These are phyloP conservation scores for Cladorrhinum sp. DNA, from an alignment of 2,329 filamentous ascomycete species.

Conservation along the genomic window DNA sequence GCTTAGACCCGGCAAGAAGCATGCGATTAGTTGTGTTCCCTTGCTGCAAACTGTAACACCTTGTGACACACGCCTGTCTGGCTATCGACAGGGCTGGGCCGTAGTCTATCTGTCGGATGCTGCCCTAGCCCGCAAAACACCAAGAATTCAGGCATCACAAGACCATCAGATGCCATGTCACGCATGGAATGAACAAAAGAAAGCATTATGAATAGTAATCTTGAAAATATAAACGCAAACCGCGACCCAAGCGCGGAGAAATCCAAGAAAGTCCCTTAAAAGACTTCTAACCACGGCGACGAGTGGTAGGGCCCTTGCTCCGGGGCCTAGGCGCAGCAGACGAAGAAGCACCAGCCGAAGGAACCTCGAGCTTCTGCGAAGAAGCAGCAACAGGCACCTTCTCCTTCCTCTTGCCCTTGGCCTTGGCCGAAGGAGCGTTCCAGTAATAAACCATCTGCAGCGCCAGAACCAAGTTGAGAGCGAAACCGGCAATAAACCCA, in stretches of 20 bases:
- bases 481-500: constrained; percentile 86
- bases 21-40: neutral
- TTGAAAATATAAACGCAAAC: constrained; percentile 2
- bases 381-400: constrained; percentile 10
- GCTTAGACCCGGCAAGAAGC: neutral
- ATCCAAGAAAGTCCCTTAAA: neutral
- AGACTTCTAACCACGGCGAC: constrained; percentile 37
- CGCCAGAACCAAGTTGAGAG: constrained; percentile 83
- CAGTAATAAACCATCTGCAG: constrained; percentile 95
- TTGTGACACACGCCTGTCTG: neutral
- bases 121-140: neutral
- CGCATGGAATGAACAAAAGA: constrained; percentile 7
- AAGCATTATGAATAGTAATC: constrained; percentile 16
- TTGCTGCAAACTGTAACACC: neutral
- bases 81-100: neutral
- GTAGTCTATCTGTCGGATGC: neutral
- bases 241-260: constrained; percentile 3
- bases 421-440: constrained; percentile 61
- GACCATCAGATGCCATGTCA: neutral
- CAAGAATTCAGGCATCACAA: neutral
- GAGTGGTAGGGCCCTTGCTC: constrained; percentile 41
- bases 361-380: constrained; percentile 15
- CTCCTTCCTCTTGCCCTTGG: constrained; percentile 40
- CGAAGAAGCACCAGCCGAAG: constrained; percentile 24
- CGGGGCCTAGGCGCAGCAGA: constrained; percentile 28